phyloP scores from a whole-genome alignment of 2,329 filamentous ascomycete species.

The Ascocoryne sarcoides region DNA sequence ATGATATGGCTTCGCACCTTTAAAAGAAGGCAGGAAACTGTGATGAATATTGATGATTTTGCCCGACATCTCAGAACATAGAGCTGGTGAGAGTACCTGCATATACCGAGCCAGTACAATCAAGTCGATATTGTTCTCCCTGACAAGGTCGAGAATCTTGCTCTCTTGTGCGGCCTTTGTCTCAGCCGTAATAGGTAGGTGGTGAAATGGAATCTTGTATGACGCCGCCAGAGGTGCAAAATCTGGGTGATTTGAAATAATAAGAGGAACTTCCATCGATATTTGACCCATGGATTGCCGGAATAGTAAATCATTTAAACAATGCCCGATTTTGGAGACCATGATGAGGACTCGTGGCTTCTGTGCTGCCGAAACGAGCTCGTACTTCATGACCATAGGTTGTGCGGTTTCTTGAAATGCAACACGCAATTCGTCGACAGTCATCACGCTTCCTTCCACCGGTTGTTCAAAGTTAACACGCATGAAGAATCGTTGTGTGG shows the following conservation, averaged over 20 bases:
- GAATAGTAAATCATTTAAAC: constrained; percentile 76
- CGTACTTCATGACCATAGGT: constrained; percentile 61
- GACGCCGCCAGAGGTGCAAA: constrained; percentile 58
- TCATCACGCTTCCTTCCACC: constrained; percentile 31
- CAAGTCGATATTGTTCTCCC: constrained; percentile 62
- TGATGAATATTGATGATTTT: constrained; percentile 92
- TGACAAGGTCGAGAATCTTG: constrained; percentile 61
- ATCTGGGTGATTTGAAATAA: constrained; percentile 76
- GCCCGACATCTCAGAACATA: constrained; percentile 73
- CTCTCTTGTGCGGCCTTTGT: constrained; percentile 68
- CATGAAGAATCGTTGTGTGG: constrained; percentile 76
- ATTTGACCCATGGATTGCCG: constrained; percentile 67
- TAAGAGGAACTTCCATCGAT: constrained; percentile 61
- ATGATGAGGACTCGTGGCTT: constrained; percentile 77
- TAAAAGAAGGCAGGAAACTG: constrained; percentile 78
- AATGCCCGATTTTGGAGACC: constrained; percentile 85
- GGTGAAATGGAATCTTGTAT: constrained; percentile 72
- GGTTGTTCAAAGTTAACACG: constrained; percentile 67
- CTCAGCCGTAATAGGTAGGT: constrained; percentile 70
- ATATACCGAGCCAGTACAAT: constrained; percentile 80
- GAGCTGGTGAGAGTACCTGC: constrained; percentile 69
- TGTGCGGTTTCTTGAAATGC: constrained; percentile 53
- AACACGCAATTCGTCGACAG: constrained; percentile 41
- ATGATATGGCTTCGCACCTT: constrained; percentile 82
- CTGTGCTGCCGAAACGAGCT: constrained; percentile 57